A percentile compares a stretch with the other conserved stretches of the same genome.
These are phyloP conservation scores for Calocybe gambosa DNA, from an alignment of 1,284 basidiomycete genomes.

Conservation along the genomic window DNA sequence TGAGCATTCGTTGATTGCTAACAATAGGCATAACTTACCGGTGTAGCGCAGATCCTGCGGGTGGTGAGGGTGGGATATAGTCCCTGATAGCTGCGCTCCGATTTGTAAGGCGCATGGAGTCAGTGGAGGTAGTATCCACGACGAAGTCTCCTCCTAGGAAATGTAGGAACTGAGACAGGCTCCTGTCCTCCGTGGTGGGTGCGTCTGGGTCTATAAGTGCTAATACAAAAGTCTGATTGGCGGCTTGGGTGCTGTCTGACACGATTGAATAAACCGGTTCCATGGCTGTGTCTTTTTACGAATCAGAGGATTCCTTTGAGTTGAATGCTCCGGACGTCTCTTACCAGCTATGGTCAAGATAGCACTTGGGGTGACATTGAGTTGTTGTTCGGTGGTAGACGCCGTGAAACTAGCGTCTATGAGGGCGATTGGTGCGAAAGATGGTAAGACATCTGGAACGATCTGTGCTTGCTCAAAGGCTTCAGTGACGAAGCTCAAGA, in stretches of 20 bases:
- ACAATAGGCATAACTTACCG: slow-evolving; percentile 25
- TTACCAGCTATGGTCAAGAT: slow-evolving; percentile 37
- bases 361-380: slow-evolving; percentile 32
- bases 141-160: slow-evolving; percentile 38
- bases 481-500: slow-evolving; percentile 27
- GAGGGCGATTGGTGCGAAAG: slow-evolving; percentile 32
- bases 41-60: slow-evolving; percentile 42
- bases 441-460: slow-evolving; percentile 36
- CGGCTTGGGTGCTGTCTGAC: slow-evolving; percentile 21
- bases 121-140: slow-evolving; percentile 21
- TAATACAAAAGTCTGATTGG: slow-evolving; percentile 34
- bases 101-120: slow-evolving; percentile 26
- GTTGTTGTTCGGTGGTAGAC: slow-evolving; percentile 22
- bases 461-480: slow-evolving; percentile 36
- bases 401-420: slow-evolving; percentile 33
- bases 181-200: slow-evolving; percentile 38
- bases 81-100: slow-evolving; percentile 36
- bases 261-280: slow-evolving; percentile 32
- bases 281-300: slow-evolving; percentile 29
- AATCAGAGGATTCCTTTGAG: not conserved
- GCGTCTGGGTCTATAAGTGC: slow-evolving; percentile 45
- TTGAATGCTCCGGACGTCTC: slow-evolving; percentile 13
- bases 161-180: slow-evolving; percentile 38
- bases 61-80: slow-evolving; percentile 34
- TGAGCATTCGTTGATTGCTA: not conserved